Evolutionary conservation across 2,329 filamentous ascomycete genomes (phyloP), one percentile per base, ranked within the genome.

Genomic region (Lecanicillium sp.): DNA sequence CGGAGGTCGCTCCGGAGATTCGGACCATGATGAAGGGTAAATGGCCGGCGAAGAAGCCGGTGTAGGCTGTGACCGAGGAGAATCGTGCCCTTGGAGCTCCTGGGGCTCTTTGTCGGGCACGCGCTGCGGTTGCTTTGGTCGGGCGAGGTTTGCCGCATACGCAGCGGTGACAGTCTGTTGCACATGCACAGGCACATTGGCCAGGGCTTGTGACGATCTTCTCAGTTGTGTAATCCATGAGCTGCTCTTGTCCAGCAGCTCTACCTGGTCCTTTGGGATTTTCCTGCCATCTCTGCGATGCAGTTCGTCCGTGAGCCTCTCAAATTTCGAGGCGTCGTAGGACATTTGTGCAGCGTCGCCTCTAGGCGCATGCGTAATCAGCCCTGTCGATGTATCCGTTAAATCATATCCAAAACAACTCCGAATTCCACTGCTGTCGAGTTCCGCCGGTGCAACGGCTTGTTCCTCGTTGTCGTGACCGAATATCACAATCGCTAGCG

Each of bases 201-300:
- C 52, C 3, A 56, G 26, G 2, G 58, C 60, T 9, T 60, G 56
- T 15, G 55, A 52, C 8, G 50, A 51, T 12, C 55, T 54, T 36
- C 54, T 58, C 5, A 59, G 41, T 30, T 58, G 54, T 3, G 60
- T 53, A 3, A 60, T 61, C 71, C 71, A 74, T 2, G 70, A 61
- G 44, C 63, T 58, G 3, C 58, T 42, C 0, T 54, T 48, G 2
- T 66, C 61, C 1, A 74, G 57, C 2, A 74, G 55, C 4, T 46
- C 44, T 21, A 59, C 59, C 52, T 75, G 73, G 33, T 70, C 63
- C 14, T 57, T 60, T 1, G 69, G 66, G 6, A 74, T 61, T 20
- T 48, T 61, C 15, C 62, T 50, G 17, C 63, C 52, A 11, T 52
- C 60, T 6, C 58, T 60, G 10, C 57, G 60, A 37, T 54, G 37